Evolutionary conservation across 2,329 filamentous ascomycete genomes (phyloP).

Genomic region (Sporothrix phasma): DNA sequence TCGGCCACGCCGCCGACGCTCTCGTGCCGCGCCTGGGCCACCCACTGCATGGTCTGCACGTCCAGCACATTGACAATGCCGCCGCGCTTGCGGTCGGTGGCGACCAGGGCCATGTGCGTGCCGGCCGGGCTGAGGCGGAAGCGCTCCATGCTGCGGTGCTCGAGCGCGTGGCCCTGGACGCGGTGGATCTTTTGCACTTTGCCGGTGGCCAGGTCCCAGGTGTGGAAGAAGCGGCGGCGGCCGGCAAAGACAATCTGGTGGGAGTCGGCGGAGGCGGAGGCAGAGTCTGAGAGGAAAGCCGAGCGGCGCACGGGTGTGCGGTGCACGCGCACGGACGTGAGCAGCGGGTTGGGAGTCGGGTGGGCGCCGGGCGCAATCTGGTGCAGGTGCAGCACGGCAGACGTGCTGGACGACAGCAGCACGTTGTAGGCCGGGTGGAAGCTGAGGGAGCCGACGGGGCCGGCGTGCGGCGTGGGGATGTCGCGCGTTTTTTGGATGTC

Average conservation of each 20-base stretch:
- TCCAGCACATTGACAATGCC: constrained; percentile 81
- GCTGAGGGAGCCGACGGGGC: constrained; percentile 68
- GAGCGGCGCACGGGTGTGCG: constrained; percentile 76
- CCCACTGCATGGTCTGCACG: constrained; percentile 75
- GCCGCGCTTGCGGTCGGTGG: constrained; percentile 72
- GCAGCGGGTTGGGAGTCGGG: constrained; percentile 72
- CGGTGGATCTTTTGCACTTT: constrained; percentile 71
- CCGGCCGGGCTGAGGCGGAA: constrained; percentile 85
- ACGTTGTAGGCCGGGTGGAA: constrained; percentile 88
- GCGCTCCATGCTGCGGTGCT: constrained; percentile 83
- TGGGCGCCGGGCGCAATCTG: constrained; percentile 69
- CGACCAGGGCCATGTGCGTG: constrained; percentile 72
- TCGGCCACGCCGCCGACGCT: constrained; percentile 76
- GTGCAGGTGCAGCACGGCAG: constrained; percentile 78
- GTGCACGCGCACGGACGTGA: constrained; percentile 82
- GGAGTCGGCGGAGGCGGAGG: constrained; percentile 39
- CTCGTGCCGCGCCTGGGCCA: constrained; percentile 71
- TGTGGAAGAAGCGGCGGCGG: constrained; percentile 82
- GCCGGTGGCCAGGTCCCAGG: constrained; percentile 80
- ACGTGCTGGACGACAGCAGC: constrained; percentile 78
- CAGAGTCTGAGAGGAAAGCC: constrained; percentile 55
- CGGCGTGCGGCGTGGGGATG: constrained; percentile 67
- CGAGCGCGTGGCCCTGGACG: constrained; percentile 63
- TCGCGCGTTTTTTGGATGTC: constrained; percentile 86
- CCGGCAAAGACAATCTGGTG: constrained; percentile 75